Evolutionary conservation across 495 filamentous ascomycete genomes (phyloP).

Genomic region (Xylaria castorea): DNA sequence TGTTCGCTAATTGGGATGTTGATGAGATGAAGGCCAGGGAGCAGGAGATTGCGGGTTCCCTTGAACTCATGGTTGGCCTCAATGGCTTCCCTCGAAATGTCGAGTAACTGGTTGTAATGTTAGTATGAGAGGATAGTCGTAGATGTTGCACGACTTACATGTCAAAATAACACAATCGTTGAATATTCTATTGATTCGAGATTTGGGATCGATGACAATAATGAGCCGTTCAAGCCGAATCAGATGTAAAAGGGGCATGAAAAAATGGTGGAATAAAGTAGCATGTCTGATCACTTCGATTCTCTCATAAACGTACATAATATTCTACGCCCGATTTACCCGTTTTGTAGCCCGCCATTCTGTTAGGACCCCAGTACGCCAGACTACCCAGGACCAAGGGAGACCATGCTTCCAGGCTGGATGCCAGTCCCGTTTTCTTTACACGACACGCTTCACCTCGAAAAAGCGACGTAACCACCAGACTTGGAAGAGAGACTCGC

Average conservation of each 20-base stretch:
- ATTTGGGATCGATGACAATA: background rate
- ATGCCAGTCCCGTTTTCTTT: constrained; percentile 14
- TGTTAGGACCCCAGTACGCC: constrained; percentile 36
- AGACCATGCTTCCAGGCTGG: constrained; percentile 8
- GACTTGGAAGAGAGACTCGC: constrained; percentile 95
- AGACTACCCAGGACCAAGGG: constrained; percentile 35
- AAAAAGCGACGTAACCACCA: constrained; percentile 99
- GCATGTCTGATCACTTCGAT: constrained; percentile 30
- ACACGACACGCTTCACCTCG: constrained; percentile 69
- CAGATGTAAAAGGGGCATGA: background rate
- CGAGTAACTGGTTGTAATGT: constrained; percentile 9
- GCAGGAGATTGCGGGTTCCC: constrained; percentile 32
- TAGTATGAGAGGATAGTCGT: background rate
- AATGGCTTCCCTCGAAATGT: constrained; percentile 32
- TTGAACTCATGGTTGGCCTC: constrained; percentile 31
- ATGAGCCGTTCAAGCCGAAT: background rate
- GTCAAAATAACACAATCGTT: background rate
- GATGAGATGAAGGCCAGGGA: constrained; percentile 47
- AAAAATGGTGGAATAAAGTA: constrained; percentile 13
- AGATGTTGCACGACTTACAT: background rate
- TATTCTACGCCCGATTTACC: constrained; percentile 17
- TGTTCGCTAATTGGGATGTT: constrained; percentile 56
- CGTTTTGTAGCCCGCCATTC: constrained; percentile 28
- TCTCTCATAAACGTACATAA: constrained; percentile 25
- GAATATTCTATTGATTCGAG: no score